A percentile compares a stretch with the other conserved stretches of the same genome.
Evolutionary conservation across 2,329 filamentous ascomycete genomes (phyloP).

Genomic region (Clarireedia hainanense): DNA sequence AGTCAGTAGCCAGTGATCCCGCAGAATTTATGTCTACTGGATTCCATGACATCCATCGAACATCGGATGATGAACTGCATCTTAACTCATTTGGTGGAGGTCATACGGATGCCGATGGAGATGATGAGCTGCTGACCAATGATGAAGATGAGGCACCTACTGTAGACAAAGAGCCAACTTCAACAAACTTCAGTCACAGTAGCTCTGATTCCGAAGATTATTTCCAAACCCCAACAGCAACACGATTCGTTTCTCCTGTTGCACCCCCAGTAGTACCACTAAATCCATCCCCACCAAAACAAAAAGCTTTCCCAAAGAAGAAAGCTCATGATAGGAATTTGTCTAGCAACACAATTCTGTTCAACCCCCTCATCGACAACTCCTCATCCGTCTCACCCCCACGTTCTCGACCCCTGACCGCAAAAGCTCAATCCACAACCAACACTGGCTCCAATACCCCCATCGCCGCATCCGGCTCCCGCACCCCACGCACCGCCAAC

Average conservation of each 20-base stretch:
- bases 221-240: slow-evolving; percentile 44
- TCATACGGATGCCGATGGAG: slow-evolving; percentile 59
- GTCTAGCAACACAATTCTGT: slow-evolving; percentile 78
- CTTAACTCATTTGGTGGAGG: slow-evolving; percentile 26
- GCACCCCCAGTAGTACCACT: not conserved
- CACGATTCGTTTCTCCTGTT: slow-evolving; percentile 30
- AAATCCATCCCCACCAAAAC: not conserved
- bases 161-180: slow-evolving; percentile 32
- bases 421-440: slow-evolving; percentile 23
- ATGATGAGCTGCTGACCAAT: slow-evolving; percentile 81
- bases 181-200: slow-evolving; percentile 28
- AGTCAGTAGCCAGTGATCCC: slow-evolving; percentile 56
- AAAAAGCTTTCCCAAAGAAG: slow-evolving; percentile 7
- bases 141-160: slow-evolving; percentile 59
- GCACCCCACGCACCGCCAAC: slow-evolving; percentile 29
- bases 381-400: slow-evolving; percentile 34
- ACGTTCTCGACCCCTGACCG: slow-evolving; percentile 32
- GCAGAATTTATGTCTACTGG: slow-evolving; percentile 49
- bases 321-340: slow-evolving; percentile 58
- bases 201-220: slow-evolving; percentile 39
- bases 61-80: slow-evolving; percentile 7
- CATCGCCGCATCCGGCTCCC: slow-evolving; percentile 12
- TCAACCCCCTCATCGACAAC: slow-evolving; percentile 53
- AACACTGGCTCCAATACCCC: slow-evolving; percentile 23
- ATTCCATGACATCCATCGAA: slow-evolving; percentile 15